Evolutionary conservation across 768 basidiomycete species (phyloP), one percentile per base, ranked within the genome.

Genomic region (Mycena kentingensis): DNA sequence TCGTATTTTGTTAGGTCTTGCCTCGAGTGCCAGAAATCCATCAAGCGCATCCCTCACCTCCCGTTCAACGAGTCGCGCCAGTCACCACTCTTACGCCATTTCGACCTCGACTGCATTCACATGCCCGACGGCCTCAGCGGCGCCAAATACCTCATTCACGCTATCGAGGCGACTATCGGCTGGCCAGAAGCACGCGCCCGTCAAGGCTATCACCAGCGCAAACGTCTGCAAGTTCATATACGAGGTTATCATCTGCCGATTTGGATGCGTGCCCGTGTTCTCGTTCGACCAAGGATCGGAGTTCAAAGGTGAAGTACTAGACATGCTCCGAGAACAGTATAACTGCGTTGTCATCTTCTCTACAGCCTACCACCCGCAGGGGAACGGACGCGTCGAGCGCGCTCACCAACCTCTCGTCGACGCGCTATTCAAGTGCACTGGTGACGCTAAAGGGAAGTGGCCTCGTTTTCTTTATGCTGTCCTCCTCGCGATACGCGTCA

Each of bases 1-100:
- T 34, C 58, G 0, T 70, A 61, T 43, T 71, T 67, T 31, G 58
- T 73, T 0, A 49, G 60, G 3, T 70, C 69, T 0, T 75, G 73
- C 54, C 52, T 66, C 15, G 51, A 58, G 4, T 75, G 73, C 28
- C 73, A 75, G 47, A 48, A 63, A 4, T 50, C 58, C 0, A 53
- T 60, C 2, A 56, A 52, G 3, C 15, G 24, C 1, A 59, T 60
- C 13, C 58, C 70, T 0, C 53, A 52, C 2, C 48, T 67, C 13
- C 61, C 66, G 0, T 66, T 64, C 2, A 55, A 51, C 0, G 59
- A 60, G 2, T 54, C 65, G 0, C 59, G 58, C 39, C 60, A 55
- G 3, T 32, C 60, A 0, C 49, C 61, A 0, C 52, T 72, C 11
- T 63, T 73, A 11, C 41, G 63, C 4, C 54, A 60, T 7, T 66